Evolutionary conservation across 108 stramenopile genomes (phyloP).

Genomic region (Discostella pseudostelligera): DNA sequence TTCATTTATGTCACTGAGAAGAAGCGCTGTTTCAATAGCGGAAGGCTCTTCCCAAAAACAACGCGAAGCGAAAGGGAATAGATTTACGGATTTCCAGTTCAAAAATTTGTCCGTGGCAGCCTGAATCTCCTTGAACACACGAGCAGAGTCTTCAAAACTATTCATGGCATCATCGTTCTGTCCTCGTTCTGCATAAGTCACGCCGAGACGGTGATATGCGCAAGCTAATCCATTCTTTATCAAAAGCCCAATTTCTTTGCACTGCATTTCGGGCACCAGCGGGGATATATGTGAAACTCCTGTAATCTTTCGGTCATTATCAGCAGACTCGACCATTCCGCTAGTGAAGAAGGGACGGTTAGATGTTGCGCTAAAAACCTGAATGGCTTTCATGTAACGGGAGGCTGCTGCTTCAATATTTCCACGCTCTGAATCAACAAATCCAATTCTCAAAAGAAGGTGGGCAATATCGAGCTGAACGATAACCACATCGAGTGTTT

Average conservation of each 20-base stretch:
- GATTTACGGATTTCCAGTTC: slow-evolving; percentile 7
- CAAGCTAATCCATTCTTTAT: slow-evolving; percentile 26
- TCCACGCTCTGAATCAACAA: slow-evolving; percentile 12
- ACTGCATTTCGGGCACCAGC: slow-evolving; percentile 5
- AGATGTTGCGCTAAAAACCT: slow-evolving; percentile 19
- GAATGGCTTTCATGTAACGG: slow-evolving; percentile 24
- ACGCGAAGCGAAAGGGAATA: slow-evolving; percentile 15
- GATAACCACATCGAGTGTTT: slow-evolving; percentile 8
- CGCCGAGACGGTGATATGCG: slow-evolving; percentile 25
- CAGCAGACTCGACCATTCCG: not conserved
- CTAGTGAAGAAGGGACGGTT: slow-evolving; percentile 3
- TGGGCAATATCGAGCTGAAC: slow-evolving; percentile 25
- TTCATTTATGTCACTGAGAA: slow-evolving; percentile 40
- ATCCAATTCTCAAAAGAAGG: slow-evolving; percentile 22
- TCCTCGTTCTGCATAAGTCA: slow-evolving; percentile 10
- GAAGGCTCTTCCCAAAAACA: slow-evolving; percentile 35
- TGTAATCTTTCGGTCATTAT: not conserved
- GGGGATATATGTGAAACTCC: not conserved
- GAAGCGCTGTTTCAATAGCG: slow-evolving; percentile 22
- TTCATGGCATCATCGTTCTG: slow-evolving; percentile 22
- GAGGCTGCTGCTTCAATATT: slow-evolving; percentile 1
- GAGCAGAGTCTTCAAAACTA: slow-evolving; percentile 29
- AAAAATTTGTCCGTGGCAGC: slow-evolving; percentile 3
- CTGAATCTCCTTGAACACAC: slow-evolving; percentile 24
- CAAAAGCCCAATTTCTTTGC: slow-evolving; percentile 16